Conservation (phyloP, 1,284 basidiomycete genomes). For the Marasmius sp. region DNA sequence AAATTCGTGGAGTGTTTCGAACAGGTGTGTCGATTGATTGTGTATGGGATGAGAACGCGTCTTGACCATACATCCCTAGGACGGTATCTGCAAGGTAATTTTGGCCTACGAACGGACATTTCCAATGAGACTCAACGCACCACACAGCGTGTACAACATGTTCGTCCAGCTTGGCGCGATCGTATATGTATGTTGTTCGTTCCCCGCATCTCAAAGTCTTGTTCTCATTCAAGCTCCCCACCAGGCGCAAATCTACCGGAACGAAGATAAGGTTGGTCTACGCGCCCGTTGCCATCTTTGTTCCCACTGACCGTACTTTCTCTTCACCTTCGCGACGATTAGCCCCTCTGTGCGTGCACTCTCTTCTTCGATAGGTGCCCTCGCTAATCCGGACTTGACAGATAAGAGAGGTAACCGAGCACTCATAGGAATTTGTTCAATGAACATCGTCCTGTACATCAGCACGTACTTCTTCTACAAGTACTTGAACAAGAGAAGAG, state of each 20-base stretch:
- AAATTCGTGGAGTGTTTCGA: constrained; percentile 59
- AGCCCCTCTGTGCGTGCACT: constrained; percentile 45
- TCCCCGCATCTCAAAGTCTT: not conserved
- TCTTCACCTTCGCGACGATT: not conserved
- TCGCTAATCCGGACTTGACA: constrained; percentile 19
- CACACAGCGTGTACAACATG: constrained; percentile 55
- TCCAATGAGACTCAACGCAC: not conserved
- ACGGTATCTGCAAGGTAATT: constrained; percentile 48
- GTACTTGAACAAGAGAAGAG: constrained; percentile 48
- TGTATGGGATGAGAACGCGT: no score
- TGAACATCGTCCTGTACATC: constrained; percentile 53
- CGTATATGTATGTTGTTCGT: constrained; percentile 38
- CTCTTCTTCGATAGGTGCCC: not conserved
- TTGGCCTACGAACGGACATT: not conserved
- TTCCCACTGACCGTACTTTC: not conserved
- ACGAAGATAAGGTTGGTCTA: constrained; percentile 38
- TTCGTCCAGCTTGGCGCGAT: constrained; percentile 58
- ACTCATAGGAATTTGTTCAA: constrained; percentile 41
- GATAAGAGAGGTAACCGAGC: constrained; percentile 46
- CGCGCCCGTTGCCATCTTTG: not conserved
- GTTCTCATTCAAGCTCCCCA: not conserved
- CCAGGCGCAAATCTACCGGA: constrained; percentile 46
- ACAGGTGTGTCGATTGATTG: constrained; percentile 25
- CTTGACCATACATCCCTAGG: constrained; percentile 23
- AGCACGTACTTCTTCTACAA: constrained; percentile 56